A percentile compares a stretch with the other conserved stretches of the same genome.
Evolutionary conservation across 805 yeast species (phyloP).

Genomic region (Ogataea saltuana): DNA sequence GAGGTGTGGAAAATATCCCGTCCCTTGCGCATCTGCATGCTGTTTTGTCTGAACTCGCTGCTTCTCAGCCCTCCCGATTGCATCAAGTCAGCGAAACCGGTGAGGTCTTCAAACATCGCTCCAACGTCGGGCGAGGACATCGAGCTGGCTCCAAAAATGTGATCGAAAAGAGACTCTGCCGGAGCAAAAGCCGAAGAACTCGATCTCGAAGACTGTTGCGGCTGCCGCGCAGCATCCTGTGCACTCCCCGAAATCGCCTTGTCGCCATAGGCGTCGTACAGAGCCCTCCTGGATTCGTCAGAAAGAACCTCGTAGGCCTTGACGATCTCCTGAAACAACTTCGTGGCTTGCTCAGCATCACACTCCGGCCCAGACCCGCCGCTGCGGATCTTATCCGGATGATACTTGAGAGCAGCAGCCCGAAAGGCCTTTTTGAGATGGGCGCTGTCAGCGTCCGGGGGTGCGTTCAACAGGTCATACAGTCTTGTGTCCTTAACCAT

Average conservation of each 20-base stretch:
- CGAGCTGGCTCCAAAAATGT: conserved; percentile 30
- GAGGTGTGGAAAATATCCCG: conserved; percentile 58
- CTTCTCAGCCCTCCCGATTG: too few relatives aligned
- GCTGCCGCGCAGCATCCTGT: neutral
- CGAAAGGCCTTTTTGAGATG: conserved; percentile 85
- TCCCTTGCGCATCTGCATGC: conserved; percentile 38
- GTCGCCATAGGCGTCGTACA: conserved; percentile 87
- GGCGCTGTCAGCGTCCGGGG: conserved; percentile 58
- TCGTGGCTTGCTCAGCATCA: conserved; percentile 64
- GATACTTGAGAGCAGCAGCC: conserved; percentile 74
- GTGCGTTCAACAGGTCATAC: conserved; percentile 72
- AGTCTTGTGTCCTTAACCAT: conserved; percentile 73
- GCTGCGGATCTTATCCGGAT: conserved; percentile 98
- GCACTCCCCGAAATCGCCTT: conserved; percentile 46
- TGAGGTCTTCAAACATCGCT: conserved; percentile 6
- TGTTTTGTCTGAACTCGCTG: conserved; percentile 1
- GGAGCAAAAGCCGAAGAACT: conserved; percentile 14
- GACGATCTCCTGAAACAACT: conserved; percentile 91
- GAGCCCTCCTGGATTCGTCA: conserved; percentile 75
- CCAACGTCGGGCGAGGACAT: conserved; percentile 6
- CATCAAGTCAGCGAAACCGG: conserved; percentile 9
- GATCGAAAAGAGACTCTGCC: conserved; percentile 34
- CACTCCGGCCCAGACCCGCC: conserved; percentile 56
- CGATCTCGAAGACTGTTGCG: conserved; percentile 10
- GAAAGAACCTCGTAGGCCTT: conserved; percentile 92